Base-by-base conservation (phyloP, 495 filamentous ascomycete genomes). In the Filosporella fistucella region DNA sequence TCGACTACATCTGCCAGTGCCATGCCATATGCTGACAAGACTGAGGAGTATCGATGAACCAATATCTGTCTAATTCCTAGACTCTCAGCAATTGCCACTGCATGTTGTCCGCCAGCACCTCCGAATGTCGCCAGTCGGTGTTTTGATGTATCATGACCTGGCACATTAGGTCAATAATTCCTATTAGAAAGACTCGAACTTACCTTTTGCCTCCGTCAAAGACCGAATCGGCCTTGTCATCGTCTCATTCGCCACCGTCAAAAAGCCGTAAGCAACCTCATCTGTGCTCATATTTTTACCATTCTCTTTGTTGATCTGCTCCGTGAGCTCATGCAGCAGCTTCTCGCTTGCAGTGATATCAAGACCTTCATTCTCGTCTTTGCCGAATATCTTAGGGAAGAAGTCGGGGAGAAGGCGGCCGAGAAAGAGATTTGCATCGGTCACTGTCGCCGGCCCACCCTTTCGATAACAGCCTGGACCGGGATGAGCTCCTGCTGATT, bases 21-120 rank as follows among this genome's bases (percentile, higher is more conserved):
- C 91, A 98, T 96, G 13, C 93, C 93, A 54, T 96, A 98, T 2
- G 93, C 93, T 0, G 90, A 96, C 0, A 98, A 75, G 2, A 98
- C 89, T 0, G 91, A 96, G 0, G 91, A 96, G 62, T 96, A 96
- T 30, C 85, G 75, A 59, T 96, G 93, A 12, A 98, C 75, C 3
- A 98, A 68, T 28, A 96, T 91, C 61, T 94, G 87, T 23, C 70
- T 75, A 54, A 98, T 88, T 0, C 91, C 91, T 16, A 98, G 71
- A 16, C 84, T 85, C 55, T 90, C 85, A 10, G 91, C 93, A 57
- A 98, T 95, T n/a, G 88, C 89, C 14, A 93, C 87, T 5, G 93
- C 93, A 58, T 98, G 93, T 62, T 98, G 93, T 2, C 93, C 93
- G 38, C 93, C 93, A 1, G 93, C 93, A 22, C 93, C 93, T 17